Percentiles rank a stretch among this genome's conserved stretches.
Evolutionary conservation across 2,329 filamentous ascomycete species (phyloP).

Genomic region (Penicillium sp.): DNA sequence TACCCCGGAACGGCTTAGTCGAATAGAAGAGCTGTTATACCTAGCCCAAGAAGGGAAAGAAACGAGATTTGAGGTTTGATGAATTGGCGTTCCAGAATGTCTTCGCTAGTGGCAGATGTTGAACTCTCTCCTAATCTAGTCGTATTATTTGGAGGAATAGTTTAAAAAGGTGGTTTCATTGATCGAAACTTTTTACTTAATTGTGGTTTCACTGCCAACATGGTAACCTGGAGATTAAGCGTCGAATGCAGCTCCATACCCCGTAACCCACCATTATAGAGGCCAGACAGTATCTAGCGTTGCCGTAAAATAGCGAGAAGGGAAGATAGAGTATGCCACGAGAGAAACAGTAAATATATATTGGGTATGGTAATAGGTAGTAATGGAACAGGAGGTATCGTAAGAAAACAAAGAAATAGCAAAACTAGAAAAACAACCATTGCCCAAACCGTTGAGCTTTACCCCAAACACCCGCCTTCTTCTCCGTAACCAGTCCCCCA

Average conservation of each 20-base stretch:
- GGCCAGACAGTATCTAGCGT: too few relatives aligned
- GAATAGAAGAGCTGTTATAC: not conserved
- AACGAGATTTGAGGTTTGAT: not conserved
- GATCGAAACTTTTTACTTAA: not conserved
- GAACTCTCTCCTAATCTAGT: not conserved
- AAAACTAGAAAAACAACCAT: constrained; percentile 40
- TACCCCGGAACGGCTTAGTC: not conserved
- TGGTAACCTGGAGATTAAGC: not conserved
- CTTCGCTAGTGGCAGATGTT: not conserved
- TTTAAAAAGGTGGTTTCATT: not conserved
- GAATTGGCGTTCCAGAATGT: not conserved
- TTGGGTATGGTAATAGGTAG: not conserved
- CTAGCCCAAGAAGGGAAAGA: not conserved
- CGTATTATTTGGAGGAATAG: not conserved
- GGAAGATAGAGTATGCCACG: not conserved
- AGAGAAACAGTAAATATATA: not conserved
- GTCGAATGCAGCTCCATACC: too few relatives aligned
- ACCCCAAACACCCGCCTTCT: constrained; percentile 14
- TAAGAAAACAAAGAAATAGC: not conserved
- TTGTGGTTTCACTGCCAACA: too few relatives aligned
- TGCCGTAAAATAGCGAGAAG: not conserved
- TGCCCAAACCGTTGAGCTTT: constrained; percentile 37
- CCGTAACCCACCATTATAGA: not conserved
- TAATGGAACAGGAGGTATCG: constrained; percentile 5
- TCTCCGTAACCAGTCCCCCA: constrained; percentile 23